Evolutionary conservation across 192 early-diverging fungal species (phyloP).

Genomic region (Backusella parvicylindrica): DNA sequence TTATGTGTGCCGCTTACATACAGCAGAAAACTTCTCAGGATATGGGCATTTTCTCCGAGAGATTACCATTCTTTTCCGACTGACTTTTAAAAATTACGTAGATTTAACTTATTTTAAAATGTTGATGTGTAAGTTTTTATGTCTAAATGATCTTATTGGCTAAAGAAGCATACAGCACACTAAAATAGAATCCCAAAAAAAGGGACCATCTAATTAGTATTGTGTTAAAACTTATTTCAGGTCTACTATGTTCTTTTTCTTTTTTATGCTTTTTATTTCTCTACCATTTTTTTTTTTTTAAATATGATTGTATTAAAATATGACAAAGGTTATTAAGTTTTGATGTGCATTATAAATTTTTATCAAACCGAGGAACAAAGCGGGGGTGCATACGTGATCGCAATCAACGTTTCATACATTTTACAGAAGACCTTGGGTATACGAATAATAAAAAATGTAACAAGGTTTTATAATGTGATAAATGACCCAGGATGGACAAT

Average conservation of each 20-base stretch:
- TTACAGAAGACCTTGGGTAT: too few relatives aligned
- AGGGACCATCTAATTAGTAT: too few relatives aligned
- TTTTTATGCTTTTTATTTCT: too few relatives aligned
- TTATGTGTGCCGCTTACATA: neutral
- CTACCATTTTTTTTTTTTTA: neutral
- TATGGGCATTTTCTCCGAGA: neutral
- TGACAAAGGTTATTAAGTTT: neutral
- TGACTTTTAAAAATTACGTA: neutral
- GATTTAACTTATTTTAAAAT: neutral
- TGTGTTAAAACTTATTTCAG: too few relatives aligned
- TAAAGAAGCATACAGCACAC: neutral
- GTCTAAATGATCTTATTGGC: neutral
- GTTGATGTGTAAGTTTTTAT: neutral
- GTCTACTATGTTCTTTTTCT: too few relatives aligned
- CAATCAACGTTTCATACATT: too few relatives aligned
- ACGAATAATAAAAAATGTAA: too few relatives aligned
- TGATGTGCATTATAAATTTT: neutral
- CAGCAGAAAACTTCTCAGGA: neutral
- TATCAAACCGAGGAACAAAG: neutral
- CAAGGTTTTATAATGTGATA: too few relatives aligned
- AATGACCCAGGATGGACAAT: too few relatives aligned
- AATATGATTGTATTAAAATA: neutral
- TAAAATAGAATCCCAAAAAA: too few relatives aligned
- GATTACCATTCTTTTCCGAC: neutral
- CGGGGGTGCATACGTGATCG: neutral